These are phyloP conservation scores for Penicillium sp. DNA, from an alignment of 2,329 filamentous ascomycete species.

Conservation along the genomic window DNA sequence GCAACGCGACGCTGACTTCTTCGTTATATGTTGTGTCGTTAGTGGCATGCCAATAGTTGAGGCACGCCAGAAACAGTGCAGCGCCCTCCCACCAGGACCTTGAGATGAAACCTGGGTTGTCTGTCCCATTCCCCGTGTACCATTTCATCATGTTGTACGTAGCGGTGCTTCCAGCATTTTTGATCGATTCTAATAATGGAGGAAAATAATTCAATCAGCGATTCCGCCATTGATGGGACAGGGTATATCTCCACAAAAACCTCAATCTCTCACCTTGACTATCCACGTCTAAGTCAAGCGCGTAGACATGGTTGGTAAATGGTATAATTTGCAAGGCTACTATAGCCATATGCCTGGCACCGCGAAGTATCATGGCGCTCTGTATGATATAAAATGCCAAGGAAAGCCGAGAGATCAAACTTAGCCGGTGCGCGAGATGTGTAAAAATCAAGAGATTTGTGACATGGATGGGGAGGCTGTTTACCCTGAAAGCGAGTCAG, in stretches of 20 bases:
- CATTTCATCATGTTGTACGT: constrained; percentile 53
- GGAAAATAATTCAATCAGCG: neutral
- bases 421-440: neutral
- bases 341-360: constrained; percentile 3
- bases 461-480: neutral
- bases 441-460: neutral
- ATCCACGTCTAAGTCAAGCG: constrained; percentile 3
- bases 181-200: constrained; percentile 34
- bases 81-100: constrained; percentile 77
- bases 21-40: constrained; percentile 64
- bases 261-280: neutral
- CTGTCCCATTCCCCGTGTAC: constrained; percentile 53
- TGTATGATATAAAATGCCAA: neutral
- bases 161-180: constrained; percentile 39
- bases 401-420: neutral
- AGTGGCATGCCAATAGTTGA: constrained; percentile 70
- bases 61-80: constrained; percentile 67
- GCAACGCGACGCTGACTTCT: constrained; percentile 47
- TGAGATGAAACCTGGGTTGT: constrained; percentile 56
- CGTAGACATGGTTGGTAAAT: constrained; percentile 1
- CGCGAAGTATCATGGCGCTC: neutral
- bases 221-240: neutral
- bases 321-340: constrained; percentile 3
- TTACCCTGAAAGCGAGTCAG: neutral
- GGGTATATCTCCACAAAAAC: constrained; percentile 23